Evolutionary conservation across 805 yeast species (phyloP).

Genomic region (Saccharomycopsis sp.): DNA sequence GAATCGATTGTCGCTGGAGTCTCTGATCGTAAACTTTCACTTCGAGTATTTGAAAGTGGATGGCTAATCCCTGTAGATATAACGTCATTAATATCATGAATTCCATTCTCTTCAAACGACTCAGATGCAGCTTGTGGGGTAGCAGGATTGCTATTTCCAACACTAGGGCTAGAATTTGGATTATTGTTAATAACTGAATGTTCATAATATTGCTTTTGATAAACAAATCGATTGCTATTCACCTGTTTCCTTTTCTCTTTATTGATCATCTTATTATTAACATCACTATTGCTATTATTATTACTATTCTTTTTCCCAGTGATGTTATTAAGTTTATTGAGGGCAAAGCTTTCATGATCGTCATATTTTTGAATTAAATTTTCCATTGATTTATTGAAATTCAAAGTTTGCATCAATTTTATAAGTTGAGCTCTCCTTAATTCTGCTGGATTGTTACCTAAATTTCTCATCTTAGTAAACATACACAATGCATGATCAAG

Average conservation of each 20-base stretch:
- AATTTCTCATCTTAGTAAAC: constrained; percentile 66
- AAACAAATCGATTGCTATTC: constrained; percentile 16
- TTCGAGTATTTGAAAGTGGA: constrained; percentile 11
- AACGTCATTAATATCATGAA: constrained; percentile 14
- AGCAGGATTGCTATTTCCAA: too few relatives aligned
- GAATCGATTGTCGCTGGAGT: not conserved
- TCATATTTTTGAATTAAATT: constrained; percentile 52
- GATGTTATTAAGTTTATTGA: not conserved
- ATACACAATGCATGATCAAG: constrained; percentile 64
- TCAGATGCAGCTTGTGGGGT: not conserved
- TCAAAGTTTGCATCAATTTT: constrained; percentile 56
- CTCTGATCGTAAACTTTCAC: not conserved
- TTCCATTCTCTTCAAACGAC: constrained; percentile 5
- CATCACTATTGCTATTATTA: not conserved
- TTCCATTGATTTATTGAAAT: constrained; percentile 59
- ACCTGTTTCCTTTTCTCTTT: constrained; percentile 19
- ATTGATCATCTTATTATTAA: constrained; percentile 14
- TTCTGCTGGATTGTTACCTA: constrained; percentile 79
- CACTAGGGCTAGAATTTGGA: too few relatives aligned
- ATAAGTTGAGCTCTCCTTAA: constrained; percentile 64
- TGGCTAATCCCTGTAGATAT: constrained; percentile 7
- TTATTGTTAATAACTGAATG: too few relatives aligned
- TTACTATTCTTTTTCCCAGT: not conserved
- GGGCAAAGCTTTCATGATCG: constrained; percentile 36
- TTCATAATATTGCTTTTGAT: constrained; percentile 5